phyloP scores from a whole-genome alignment of 441 rosid genomes.

The Erodium trifolium region DNA sequence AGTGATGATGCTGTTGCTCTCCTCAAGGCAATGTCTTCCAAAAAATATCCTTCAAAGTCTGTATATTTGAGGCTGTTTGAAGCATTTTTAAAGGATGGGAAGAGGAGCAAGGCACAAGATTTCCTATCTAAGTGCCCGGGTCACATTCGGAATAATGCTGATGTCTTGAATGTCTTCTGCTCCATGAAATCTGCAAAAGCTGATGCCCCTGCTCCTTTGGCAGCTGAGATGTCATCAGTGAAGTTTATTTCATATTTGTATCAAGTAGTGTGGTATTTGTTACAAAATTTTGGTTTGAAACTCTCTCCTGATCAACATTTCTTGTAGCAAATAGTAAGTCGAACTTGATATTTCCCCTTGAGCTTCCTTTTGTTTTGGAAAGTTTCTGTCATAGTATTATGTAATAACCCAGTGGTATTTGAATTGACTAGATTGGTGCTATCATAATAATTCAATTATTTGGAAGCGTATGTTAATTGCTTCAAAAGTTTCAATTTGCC shows the following conservation, averaged over 20 bases:
- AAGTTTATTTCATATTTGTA: conserved; percentile 14
- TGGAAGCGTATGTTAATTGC: not conserved
- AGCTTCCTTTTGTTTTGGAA: not conserved
- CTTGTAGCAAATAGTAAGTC: conserved; percentile 10
- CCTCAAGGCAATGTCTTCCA: conserved; percentile 50
- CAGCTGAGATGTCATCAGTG: no score
- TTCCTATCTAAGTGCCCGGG: conserved; percentile 59
- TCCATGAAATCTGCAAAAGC: conserved; percentile 36
- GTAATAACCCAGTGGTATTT: not conserved
- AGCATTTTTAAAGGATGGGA: conserved; percentile 51
- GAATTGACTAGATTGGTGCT: not conserved
- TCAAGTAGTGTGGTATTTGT: conserved; percentile 16
- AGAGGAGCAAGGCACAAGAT: conserved; percentile 64
- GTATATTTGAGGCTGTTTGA: conserved; percentile 55
- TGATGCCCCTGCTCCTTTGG: no score
- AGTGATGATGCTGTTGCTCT: conserved; percentile 54
- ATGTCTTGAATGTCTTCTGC: conserved; percentile 67
- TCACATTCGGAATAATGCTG: conserved; percentile 59
- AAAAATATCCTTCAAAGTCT: conserved; percentile 61
- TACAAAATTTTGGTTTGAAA: conserved; percentile 17
- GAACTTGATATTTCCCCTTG: not conserved
- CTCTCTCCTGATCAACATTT: conserved; percentile 12
- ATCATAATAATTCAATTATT: not conserved
- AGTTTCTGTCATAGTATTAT: not conserved
- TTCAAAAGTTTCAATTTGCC: not conserved